Evolutionary conservation across 2,329 filamentous ascomycete species (phyloP), one percentile per base, ranked within the genome.

Genomic region (Zasmidium angulare): DNA sequence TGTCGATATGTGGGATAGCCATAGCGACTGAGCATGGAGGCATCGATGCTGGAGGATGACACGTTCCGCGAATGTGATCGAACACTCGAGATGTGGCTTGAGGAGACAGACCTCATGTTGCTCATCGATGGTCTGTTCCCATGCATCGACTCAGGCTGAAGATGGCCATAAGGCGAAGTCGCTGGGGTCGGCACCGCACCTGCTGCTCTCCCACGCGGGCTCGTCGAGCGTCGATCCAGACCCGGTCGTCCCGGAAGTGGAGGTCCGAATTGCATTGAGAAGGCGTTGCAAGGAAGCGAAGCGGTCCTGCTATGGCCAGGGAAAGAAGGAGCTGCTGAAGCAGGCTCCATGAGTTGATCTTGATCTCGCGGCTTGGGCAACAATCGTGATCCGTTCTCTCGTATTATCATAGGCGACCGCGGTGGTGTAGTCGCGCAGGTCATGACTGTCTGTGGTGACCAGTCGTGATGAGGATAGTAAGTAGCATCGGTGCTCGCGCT

Each of bases 1-100:
- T 68, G 79, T 72, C 60, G 81, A 76, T 95, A 96, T 50, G 89
- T 90, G n/a, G 91, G 89, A 77, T 91, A 96, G 61, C 88, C 89
- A 76, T 87, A 93, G 66, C 86, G 87, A 50, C 64, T 68, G 9
- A 74, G 68, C 59, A 69, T 66, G 20, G 64, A 65, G 1, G 68
- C 69, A 67, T 74, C 71, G 43, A 74, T 70, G 62, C 68, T 73
- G 43, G 68, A 66, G 12, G 66, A 66, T 2, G 71, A 73, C 50
- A 60, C 62, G 53, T 71, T 70, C 9, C 72, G 70, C 14, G 70
- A 68, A 55, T 74, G 72, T 2, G 67, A 59, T 4, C 62, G 64
- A 3, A 71, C 60, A 36, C 62, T 67, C 1, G 66, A 69, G 46
- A 72, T 62, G 43, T 68, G 66, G 2, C 66, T 68, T 7, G 69